phyloP scores from a whole-genome alignment of 179 eudicot species.

The Silene coronaria region DNA sequence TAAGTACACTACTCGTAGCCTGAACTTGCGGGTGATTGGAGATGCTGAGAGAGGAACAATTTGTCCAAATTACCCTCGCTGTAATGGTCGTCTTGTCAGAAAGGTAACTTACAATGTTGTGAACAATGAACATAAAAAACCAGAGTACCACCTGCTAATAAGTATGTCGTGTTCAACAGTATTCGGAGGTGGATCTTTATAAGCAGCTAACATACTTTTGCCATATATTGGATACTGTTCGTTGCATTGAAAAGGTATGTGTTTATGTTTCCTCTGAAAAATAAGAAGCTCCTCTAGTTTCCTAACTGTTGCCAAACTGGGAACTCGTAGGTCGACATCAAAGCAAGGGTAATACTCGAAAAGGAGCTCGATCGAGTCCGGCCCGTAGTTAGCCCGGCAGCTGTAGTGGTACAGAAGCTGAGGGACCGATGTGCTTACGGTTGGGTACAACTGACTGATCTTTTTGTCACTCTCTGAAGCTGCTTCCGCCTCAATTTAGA shows the following conservation, averaged over 20 bases:
- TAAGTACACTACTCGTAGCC: slow-evolving; percentile 73
- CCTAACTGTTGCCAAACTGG: background rate
- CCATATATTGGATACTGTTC: slow-evolving; percentile 62
- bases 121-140: background rate
- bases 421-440: slow-evolving; percentile 88
- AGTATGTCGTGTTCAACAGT: slow-evolving; percentile 38
- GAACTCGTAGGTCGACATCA: slow-evolving; percentile 51
- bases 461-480: slow-evolving; percentile 25
- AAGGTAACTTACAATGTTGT: slow-evolving; percentile 39
- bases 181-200: slow-evolving; percentile 78
- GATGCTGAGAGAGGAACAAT: slow-evolving; percentile 88
- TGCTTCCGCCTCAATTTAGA: background rate
- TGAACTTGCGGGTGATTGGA: slow-evolving; percentile 77
- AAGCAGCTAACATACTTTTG: slow-evolving; percentile 84
- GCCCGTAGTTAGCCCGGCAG: slow-evolving; percentile 58
- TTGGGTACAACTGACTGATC: slow-evolving; percentile 77
- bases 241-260: slow-evolving; percentile 72
- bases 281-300: background rate
- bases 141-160: slow-evolving; percentile 6
- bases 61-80: slow-evolving; percentile 90
- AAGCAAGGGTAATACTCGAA: slow-evolving; percentile 43
- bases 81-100: slow-evolving; percentile 77
- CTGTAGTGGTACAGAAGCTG: slow-evolving; percentile 45
- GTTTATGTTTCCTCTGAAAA: background rate
- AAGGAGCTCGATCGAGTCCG: slow-evolving; percentile 61